Percentiles rank a stretch among this genome's conserved stretches.
These are phyloP conservation scores for Hyaloscypha bicolor DNA, from an alignment of 495 filamentous ascomycete species.

Conservation along the genomic window DNA sequence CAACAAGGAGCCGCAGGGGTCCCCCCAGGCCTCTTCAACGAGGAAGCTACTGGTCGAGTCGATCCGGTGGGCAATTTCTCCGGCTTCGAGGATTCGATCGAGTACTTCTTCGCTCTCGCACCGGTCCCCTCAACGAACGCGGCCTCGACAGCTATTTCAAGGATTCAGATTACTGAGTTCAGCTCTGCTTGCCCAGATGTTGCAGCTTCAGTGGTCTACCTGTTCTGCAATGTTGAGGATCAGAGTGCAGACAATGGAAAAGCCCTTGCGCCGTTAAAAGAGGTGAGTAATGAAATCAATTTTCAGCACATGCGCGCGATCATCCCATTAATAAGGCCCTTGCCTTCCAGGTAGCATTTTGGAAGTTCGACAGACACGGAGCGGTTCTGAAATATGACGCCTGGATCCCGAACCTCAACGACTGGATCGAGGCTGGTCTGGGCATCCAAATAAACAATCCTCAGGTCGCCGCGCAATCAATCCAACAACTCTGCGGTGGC, in stretches of 20 bases:
- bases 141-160: conserved; percentile 34
- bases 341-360: conserved; percentile 36
- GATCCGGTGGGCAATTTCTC: conserved; percentile 41
- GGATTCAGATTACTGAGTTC: conserved; percentile 40
- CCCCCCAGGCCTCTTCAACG: conserved; percentile 41
- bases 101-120: conserved; percentile 44
- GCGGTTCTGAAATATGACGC: conserved; percentile 42
- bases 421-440: conserved; percentile 32
- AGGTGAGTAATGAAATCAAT: conserved; percentile 11
- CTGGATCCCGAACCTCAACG: conserved; percentile 41
- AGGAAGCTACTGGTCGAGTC: conserved; percentile 38
- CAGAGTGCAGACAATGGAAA: conserved; percentile 33
- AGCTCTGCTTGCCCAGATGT: conserved; percentile 37
- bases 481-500: conserved; percentile 34
- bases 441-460: conserved; percentile 30
- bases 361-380: conserved; percentile 39
- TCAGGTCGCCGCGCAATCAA: conserved; percentile 30
- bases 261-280: conserved; percentile 35
- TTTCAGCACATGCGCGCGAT: conserved; percentile 5
- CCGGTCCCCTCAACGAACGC: conserved; percentile 37
- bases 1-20: conserved; percentile 33
- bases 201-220: conserved; percentile 40
- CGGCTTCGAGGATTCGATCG: conserved; percentile 41
- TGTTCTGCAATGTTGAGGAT: conserved; percentile 38
- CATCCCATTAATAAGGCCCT: background rate